Percentiles rank a stretch among this genome's conserved stretches.
Evolutionary conservation across 306 rosid genomes (phyloP).

Genomic region (Sicyos edulis): DNA sequence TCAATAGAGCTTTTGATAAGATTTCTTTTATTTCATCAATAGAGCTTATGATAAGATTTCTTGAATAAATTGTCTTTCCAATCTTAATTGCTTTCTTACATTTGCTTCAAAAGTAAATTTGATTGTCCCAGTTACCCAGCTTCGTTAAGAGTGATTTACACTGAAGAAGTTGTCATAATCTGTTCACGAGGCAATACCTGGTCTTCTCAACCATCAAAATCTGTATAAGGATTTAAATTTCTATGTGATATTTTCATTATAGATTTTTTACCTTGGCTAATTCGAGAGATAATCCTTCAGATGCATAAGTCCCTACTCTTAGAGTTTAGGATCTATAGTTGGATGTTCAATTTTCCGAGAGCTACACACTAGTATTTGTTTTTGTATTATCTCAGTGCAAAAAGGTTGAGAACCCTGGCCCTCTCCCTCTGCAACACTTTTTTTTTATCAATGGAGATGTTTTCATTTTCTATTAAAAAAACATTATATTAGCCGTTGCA

Average conservation of each 20-base stretch:
- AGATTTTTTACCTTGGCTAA: background rate
- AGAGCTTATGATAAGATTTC: too few relatives aligned
- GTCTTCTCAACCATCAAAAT: background rate
- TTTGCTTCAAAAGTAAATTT: conserved; percentile 8
- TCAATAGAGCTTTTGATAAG: background rate
- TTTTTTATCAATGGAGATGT: too few relatives aligned
- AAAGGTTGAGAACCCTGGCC: too few relatives aligned
- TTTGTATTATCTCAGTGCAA: too few relatives aligned
- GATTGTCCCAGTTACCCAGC: background rate
- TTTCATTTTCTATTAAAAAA: too few relatives aligned
- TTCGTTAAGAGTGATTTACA: background rate
- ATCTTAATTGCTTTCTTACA: background rate
- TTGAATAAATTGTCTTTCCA: background rate
- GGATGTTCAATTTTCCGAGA: too few relatives aligned
- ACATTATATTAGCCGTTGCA: background rate
- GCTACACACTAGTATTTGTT: too few relatives aligned
- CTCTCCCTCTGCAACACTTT: too few relatives aligned
- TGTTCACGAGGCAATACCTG: background rate
- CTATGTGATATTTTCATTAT: background rate
- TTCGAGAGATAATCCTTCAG: too few relatives aligned
- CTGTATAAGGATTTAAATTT: too few relatives aligned
- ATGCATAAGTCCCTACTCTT: too few relatives aligned
- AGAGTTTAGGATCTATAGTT: too few relatives aligned
- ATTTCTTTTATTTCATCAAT: background rate
- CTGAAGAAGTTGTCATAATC: background rate